Evolutionary conservation across 768 basidiomycete species (phyloP), one percentile per base, ranked within the genome.

Genomic region (Suillus cothurnatus): DNA sequence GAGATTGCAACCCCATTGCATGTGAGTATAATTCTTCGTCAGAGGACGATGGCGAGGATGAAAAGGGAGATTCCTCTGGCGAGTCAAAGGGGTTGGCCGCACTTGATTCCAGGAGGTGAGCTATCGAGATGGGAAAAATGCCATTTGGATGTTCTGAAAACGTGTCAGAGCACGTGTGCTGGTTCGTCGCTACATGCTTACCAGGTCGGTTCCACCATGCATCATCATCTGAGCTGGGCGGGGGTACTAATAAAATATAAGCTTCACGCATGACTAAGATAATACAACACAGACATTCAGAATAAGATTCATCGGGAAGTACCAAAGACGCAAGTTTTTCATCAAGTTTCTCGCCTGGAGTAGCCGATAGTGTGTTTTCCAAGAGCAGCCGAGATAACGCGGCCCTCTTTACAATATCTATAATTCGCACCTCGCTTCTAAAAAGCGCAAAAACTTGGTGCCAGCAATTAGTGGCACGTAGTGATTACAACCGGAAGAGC

Each of bases 21-120:
- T 91, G 84, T 39, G 83, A 84, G 77, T 93, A 95, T 23, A 95
- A 79, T 71, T 94, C 92, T 72, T 95, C 93, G 68, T 95, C 93
- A 2, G 91, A 92, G 9, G 91, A 90, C 9, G 93, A 91, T 8
- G 91, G 90, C 4, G 89, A 92, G 3, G 89, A 88, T 17, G 91
- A 90, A 39, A 88, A 69, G 7, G 89, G 83, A 0, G 91, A 91
- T 50, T 86, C 85, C 57, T 75, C 75, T 3, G 86, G 83, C 28
- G 89, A 90, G 69, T 92, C 90, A 70, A 94, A 94, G 1, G 94
- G 93, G 72, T 94, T 94, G 63, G 72, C 55, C 19, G 73, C 67
- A 28, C 66, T 43, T 31, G 62, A 67, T 64, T 63, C 61, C 57
- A 60, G 65, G 61, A 73, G 74, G 60, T 74, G 76, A 50, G 78